phyloP scores from a whole-genome alignment of 768 basidiomycete species.

The Mycena alexandri region DNA sequence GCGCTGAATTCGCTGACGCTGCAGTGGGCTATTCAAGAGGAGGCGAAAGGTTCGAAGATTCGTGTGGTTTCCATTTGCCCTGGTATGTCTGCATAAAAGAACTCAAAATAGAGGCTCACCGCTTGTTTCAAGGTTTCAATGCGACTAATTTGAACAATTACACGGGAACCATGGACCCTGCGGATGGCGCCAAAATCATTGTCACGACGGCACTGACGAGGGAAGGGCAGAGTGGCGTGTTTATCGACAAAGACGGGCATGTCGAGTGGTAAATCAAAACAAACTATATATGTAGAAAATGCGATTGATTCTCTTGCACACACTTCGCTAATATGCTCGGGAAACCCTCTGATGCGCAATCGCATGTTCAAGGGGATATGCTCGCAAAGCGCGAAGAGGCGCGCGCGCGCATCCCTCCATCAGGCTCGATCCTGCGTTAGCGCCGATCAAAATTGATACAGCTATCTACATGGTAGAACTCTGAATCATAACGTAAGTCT shows the following conservation, averaged over 20 bases:
- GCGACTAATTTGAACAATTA: conserved; percentile 24
- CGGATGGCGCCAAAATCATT: conserved; percentile 20
- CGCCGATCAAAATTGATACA: too few relatives aligned
- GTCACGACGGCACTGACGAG: conserved; percentile 3
- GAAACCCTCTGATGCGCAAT: too few relatives aligned
- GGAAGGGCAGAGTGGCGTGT: neutral
- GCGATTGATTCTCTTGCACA: too few relatives aligned
- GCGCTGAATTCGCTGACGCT: conserved; percentile 27
- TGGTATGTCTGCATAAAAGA: neutral
- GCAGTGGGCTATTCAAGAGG: conserved; percentile 25
- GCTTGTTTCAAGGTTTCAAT: conserved; percentile 13
- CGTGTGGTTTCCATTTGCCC: conserved; percentile 30
- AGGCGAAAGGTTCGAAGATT: conserved; percentile 20
- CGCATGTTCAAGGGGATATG: too few relatives aligned
- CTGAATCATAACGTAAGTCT: too few relatives aligned
- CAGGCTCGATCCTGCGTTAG: too few relatives aligned
- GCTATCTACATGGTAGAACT: too few relatives aligned
- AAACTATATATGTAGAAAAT: too few relatives aligned
- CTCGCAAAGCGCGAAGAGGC: too few relatives aligned
- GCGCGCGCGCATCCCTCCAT: too few relatives aligned
- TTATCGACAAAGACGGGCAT: neutral
- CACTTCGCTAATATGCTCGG: too few relatives aligned
- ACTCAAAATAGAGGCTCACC: neutral
- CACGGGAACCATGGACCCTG: conserved; percentile 6
- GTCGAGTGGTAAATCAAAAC: too few relatives aligned